Conservation (phyloP, 176 grass and related monocot species). For the Paspalum vaginatum region DNA sequence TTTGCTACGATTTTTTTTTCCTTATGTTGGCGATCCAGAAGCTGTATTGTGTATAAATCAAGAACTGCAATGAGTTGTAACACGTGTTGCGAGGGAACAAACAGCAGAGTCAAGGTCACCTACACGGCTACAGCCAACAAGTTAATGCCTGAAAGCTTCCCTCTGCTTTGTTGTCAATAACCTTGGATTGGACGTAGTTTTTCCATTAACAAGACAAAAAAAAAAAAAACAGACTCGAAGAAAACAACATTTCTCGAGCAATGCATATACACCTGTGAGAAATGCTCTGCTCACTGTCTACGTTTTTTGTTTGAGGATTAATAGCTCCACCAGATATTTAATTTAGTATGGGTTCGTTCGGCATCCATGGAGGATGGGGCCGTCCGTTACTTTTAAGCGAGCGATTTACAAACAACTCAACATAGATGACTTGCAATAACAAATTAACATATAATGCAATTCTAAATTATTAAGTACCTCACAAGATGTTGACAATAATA, state of each 20-base stretch:
- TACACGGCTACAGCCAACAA: conserved; percentile 2
- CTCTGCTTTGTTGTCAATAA: neutral
- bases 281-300: too few species aligned
- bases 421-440: neutral
- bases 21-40: neutral
- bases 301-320: too few species aligned
- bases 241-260: too few species aligned
- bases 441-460: neutral
- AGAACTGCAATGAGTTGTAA: neutral
- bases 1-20: neutral
- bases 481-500: conserved; percentile 1
- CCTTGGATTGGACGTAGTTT: too few species aligned
- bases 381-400: too few species aligned
- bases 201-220: too few species aligned
- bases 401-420: neutral
- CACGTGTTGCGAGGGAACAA: conserved; percentile 1
- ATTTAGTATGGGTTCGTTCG: too few species aligned
- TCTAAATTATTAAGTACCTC: neutral
- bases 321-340: too few species aligned
- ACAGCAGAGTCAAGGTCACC: neutral
- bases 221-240: too few species aligned
- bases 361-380: too few species aligned
- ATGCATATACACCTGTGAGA: too few species aligned
- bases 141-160: conserved; percentile 18
- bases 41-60: neutral